Conservation (phyloP, 2,329 filamentous ascomycete genomes). For the Neonectria sp. region DNA sequence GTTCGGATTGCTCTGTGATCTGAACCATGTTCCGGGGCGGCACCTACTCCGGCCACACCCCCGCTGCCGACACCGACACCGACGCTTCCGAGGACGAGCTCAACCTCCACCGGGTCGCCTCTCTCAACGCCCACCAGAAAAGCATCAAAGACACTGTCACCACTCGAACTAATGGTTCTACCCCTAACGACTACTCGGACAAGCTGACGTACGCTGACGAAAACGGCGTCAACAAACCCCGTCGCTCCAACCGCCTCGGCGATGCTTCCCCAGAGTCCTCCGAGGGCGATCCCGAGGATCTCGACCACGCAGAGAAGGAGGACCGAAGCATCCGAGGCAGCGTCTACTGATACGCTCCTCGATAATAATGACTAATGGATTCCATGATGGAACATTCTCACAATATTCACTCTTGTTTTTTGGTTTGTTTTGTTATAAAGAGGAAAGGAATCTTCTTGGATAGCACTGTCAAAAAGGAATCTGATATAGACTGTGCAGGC, state of each 20-base stretch:
- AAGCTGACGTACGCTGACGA: slow-evolving; percentile 43
- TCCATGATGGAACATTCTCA: slow-evolving; percentile 29
- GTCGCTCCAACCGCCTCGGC: slow-evolving; percentile 44
- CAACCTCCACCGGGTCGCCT: slow-evolving; percentile 45
- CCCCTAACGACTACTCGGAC: slow-evolving; percentile 36
- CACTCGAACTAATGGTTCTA: slow-evolving; percentile 34
- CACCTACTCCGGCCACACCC: slow-evolving; percentile 73
- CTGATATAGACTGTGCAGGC: slow-evolving; percentile 16
- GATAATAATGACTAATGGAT: slow-evolving; percentile 33
- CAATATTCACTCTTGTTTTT: slow-evolving; percentile 30
- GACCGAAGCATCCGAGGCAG: slow-evolving; percentile 46
- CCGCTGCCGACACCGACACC: slow-evolving; percentile 67
- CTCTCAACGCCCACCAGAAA: slow-evolving; percentile 43
- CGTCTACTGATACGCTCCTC: slow-evolving; percentile 36
- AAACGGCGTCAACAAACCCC: slow-evolving; percentile 36
- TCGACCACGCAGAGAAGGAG: slow-evolving; percentile 42
- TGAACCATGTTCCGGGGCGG: too few relatives aligned
- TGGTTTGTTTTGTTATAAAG: slow-evolving; percentile 20
- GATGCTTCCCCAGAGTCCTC: slow-evolving; percentile 46
- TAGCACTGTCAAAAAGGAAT: slow-evolving; percentile 21
- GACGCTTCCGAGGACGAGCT: slow-evolving; percentile 58
- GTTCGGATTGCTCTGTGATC: too few relatives aligned
- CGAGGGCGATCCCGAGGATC: slow-evolving; percentile 43
- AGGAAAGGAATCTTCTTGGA: slow-evolving; percentile 24
- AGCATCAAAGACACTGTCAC: slow-evolving; percentile 35